These are phyloP conservation scores for Arabidopsis suecica DNA, from an alignment of 345 rosid species.

Conservation along the genomic window DNA sequence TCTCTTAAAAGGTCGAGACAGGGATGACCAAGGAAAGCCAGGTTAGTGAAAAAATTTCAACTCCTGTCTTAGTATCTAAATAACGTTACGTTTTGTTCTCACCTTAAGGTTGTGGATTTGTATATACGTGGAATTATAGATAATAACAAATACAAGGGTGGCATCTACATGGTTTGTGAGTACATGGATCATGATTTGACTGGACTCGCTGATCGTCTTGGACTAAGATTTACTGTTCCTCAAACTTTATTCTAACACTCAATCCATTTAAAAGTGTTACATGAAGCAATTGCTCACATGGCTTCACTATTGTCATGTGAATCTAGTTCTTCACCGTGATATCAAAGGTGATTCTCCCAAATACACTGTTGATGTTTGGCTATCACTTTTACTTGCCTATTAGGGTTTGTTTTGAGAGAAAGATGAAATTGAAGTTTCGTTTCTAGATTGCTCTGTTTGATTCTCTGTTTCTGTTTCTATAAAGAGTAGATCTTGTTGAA, in stretches of 20 bases:
- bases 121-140: constrained; percentile 48
- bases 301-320: too few relatives aligned
- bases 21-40: constrained; percentile 85
- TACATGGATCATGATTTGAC: constrained; percentile 99
- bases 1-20: constrained; percentile 70
- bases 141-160: constrained; percentile 92
- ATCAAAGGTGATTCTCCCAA: too few relatives aligned
- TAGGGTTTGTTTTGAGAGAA: not conserved
- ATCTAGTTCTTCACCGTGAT: too few relatives aligned
- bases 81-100: not conserved
- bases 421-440: not conserved
- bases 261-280: constrained; percentile 32
- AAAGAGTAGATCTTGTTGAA: constrained; percentile 17
- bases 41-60: constrained; percentile 46
- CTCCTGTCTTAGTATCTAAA: constrained; percentile 1
- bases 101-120: constrained; percentile 1
- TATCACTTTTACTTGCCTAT: not conserved
- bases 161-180: constrained; percentile 96
- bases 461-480: not conserved
- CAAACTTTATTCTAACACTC: constrained; percentile 46
- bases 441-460: not conserved
- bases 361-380: too few relatives aligned
- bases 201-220: constrained; percentile 95
- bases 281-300: too few relatives aligned
- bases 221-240: constrained; percentile 87